phyloP scores from a whole-genome alignment of 176 grass and related monocot species.

The Saccharum officinarum region DNA sequence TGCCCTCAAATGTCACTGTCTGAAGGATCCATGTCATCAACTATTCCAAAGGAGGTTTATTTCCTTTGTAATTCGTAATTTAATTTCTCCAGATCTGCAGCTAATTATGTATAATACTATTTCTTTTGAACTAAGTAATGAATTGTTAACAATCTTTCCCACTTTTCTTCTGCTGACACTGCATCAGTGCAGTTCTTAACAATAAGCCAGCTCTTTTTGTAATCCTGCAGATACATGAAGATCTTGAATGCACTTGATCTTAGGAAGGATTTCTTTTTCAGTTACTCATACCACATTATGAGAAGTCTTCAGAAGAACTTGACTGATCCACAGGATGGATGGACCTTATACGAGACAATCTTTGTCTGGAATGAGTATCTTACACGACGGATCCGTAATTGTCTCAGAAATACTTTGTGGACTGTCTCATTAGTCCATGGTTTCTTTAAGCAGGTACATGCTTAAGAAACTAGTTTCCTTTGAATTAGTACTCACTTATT shows the following conservation, averaged over 20 bases:
- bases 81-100: background rate
- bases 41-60: background rate
- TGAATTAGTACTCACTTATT: background rate
- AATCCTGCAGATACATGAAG: slow-evolving; percentile 77
- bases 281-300: slow-evolving; percentile 89
- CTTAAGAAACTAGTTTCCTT: slow-evolving; percentile 19
- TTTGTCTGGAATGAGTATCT: slow-evolving; percentile 97
- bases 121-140: background rate
- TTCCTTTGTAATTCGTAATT: background rate
- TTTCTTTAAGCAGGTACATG: slow-evolving; percentile 86
- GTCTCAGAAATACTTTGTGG: slow-evolving; percentile 66
- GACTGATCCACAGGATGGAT: slow-evolving; percentile 47
- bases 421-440: slow-evolving; percentile 89
- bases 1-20: slow-evolving; percentile 3
- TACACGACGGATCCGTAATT: slow-evolving; percentile 55
- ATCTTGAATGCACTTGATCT: slow-evolving; percentile 80
- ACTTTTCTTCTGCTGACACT: background rate
- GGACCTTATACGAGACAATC: slow-evolving; percentile 70
- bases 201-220: slow-evolving; percentile 17
- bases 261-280: slow-evolving; percentile 95
- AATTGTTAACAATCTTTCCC: background rate
- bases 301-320: slow-evolving; percentile 92
- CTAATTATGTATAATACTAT: background rate
- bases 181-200: slow-evolving; percentile 1
- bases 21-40: background rate